Evolutionary conservation across 257 asterid genomes (phyloP).

Genomic region (Nicotiana obtusifolia): DNA sequence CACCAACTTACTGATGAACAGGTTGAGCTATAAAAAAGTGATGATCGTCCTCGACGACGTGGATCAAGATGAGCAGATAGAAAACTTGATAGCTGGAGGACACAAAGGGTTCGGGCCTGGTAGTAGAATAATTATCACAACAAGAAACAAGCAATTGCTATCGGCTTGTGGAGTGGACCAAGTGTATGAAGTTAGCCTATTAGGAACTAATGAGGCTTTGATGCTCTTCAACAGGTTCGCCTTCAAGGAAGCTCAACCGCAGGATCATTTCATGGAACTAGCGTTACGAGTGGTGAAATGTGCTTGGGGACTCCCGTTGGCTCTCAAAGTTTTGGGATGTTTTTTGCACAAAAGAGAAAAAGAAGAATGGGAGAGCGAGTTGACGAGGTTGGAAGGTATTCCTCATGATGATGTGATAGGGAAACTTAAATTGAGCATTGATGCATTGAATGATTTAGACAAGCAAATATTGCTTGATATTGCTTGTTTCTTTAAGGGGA

Average conservation of each 20-base stretch:
- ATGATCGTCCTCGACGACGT: slow-evolving; percentile 15
- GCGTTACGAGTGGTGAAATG: not conserved
- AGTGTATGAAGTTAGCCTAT: slow-evolving; percentile 5
- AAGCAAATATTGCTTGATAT: slow-evolving; percentile 17
- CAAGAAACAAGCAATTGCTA: slow-evolving; percentile 10
- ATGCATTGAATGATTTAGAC: slow-evolving; percentile 8
- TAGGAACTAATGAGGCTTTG: not conserved
- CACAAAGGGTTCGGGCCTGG: slow-evolving; percentile 8
- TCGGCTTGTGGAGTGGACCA: not conserved
- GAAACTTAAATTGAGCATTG: slow-evolving; percentile 10
- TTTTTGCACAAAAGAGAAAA: slow-evolving; percentile 6
- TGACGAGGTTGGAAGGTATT: slow-evolving; percentile 5
- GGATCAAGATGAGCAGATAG: slow-evolving; percentile 12
- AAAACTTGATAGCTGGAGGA: not conserved
- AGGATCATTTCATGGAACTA: not conserved
- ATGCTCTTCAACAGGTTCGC: slow-evolving; percentile 12
- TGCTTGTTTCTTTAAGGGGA: slow-evolving; percentile 14
- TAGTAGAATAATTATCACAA: slow-evolving; percentile 13
- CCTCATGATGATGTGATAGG: slow-evolving; percentile 12
- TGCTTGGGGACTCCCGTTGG: slow-evolving; percentile 13
- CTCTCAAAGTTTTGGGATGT: slow-evolving; percentile 11
- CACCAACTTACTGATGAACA: not conserved
- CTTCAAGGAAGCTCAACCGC: slow-evolving; percentile 6
- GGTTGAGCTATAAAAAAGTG: slow-evolving; percentile 16
- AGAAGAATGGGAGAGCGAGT: slow-evolving; percentile 11